These are phyloP conservation scores for Pleurotus tuber-regium DNA, from an alignment of 768 basidiomycete genomes.

Conservation along the genomic window DNA sequence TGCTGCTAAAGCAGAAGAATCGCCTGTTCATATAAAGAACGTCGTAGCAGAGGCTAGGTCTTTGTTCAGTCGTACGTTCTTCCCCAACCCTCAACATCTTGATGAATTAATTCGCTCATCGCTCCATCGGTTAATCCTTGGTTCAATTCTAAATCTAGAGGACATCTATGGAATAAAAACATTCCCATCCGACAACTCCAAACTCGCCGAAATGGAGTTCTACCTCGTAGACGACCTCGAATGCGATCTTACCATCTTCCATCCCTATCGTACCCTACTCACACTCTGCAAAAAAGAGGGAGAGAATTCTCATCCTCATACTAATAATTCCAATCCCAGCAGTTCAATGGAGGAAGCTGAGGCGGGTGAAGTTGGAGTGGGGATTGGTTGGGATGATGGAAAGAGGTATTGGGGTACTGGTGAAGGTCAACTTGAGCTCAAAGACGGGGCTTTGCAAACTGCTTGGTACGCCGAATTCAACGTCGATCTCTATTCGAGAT, in stretches of 20 bases:
- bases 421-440: conserved; percentile 73
- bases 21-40: conserved; percentile 91
- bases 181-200: conserved; percentile 87
- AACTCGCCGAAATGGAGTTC: conserved; percentile 98
- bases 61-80: conserved; percentile 65
- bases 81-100: neutral
- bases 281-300: conserved; percentile 69
- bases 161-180: conserved; percentile 71
- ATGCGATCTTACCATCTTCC: conserved; percentile 90
- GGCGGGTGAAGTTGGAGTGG: conserved; percentile 55
- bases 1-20: conserved; percentile 96
- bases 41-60: conserved; percentile 80
- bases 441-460: conserved; percentile 77
- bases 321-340: too few relatives aligned
- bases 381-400: conserved; percentile 47
- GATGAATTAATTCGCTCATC: neutral
- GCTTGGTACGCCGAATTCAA: conserved; percentile 65
- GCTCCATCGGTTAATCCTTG: too few relatives aligned
- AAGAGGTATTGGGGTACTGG: conserved; percentile 79
- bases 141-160: conserved; percentile 37
- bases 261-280: conserved; percentile 89
- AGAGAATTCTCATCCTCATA: too few relatives aligned
- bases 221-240: conserved; percentile 96
- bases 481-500: too few relatives aligned
- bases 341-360: conserved; percentile 51